Conservation (phyloP, 106 monocot species). For the Platanthera guangdongensis region DNA sequence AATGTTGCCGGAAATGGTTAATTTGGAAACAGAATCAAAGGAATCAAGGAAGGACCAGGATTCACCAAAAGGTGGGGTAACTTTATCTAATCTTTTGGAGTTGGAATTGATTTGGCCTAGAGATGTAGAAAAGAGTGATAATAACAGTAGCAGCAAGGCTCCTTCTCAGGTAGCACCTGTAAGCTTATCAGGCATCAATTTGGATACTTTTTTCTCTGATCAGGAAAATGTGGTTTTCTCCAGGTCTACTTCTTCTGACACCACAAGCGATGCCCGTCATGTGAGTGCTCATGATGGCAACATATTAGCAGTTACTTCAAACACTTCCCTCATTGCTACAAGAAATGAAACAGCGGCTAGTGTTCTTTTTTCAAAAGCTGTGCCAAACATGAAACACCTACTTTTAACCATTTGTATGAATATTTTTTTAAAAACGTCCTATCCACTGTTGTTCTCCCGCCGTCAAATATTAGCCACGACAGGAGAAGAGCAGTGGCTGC, state of each 20-base stretch:
- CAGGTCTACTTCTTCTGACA: neutral
- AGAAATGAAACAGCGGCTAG: conserved; percentile 5
- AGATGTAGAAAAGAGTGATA: conserved; percentile 15
- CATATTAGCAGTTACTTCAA: neutral
- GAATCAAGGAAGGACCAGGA: conserved; percentile 30
- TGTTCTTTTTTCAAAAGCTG: no score
- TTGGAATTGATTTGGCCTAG: conserved; percentile 50
- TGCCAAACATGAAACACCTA: no score
- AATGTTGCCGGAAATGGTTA: conserved; percentile 51
- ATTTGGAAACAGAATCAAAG: conserved; percentile 31
- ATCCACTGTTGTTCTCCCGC: no score
- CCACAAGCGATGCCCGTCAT: neutral
- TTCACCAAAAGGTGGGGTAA: conserved; percentile 20
- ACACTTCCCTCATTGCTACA: neutral
- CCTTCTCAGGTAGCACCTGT: conserved; percentile 22
- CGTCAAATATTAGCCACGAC: no score
- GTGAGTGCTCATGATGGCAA: neutral
- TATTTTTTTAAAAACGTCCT: no score
- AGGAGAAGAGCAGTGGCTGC: no score
- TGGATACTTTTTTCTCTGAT: conserved; percentile 62
- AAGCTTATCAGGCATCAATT: conserved; percentile 52
- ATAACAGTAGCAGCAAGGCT: conserved; percentile 7
- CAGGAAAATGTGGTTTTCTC: conserved; percentile 13
- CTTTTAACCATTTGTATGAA: no score
- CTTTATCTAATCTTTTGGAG: conserved; percentile 55